Conservation (phyloP, 2,329 filamentous ascomycete genomes). For the Pseudogymnoascus sp. region DNA sequence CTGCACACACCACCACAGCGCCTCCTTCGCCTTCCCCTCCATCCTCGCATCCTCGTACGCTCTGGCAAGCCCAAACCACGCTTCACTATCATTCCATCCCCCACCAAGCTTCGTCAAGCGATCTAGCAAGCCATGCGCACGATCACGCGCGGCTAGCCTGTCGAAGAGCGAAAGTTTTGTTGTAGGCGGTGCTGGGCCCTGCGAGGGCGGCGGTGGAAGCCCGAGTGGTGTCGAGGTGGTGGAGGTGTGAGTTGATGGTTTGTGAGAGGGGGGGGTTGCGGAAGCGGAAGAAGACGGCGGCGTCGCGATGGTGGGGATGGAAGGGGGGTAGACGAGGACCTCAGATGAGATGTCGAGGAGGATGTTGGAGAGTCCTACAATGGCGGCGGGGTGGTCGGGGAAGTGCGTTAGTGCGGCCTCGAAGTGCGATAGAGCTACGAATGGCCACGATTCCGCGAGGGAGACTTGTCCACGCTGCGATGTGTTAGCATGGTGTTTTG, state of each 20-base stretch:
- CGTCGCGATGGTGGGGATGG: slow-evolving; percentile 33
- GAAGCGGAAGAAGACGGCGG: slow-evolving; percentile 23
- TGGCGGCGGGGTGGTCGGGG: slow-evolving; percentile 73
- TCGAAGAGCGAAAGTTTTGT: slow-evolving; percentile 39
- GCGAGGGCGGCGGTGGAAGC: background rate
- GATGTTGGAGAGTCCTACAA: slow-evolving; percentile 75
- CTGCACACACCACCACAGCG: slow-evolving; percentile 96
- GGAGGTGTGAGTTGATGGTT: background rate
- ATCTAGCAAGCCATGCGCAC: slow-evolving; percentile 78
- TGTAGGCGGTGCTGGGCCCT: slow-evolving; percentile 18
- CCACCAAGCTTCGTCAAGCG: slow-evolving; percentile 76
- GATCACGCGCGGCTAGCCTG: slow-evolving; percentile 80
- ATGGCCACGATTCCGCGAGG: slow-evolving; percentile 38
- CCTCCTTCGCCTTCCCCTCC: slow-evolving; percentile 80
- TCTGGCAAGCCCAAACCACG: slow-evolving; percentile 82
- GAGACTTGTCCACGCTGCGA: slow-evolving; percentile 29
- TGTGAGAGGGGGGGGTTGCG: slow-evolving; percentile 17
- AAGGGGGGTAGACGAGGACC: slow-evolving; percentile 53
- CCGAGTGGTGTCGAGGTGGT: background rate
- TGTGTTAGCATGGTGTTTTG: slow-evolving; percentile 27
- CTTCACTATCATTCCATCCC: slow-evolving; percentile 88
- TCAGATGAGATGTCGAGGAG: slow-evolving; percentile 79
- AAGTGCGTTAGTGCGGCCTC: slow-evolving; percentile 76
- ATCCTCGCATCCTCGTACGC: slow-evolving; percentile 86
- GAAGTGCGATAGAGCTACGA: slow-evolving; percentile 68